Base-by-base conservation (phyloP, 805 yeast species). In the Schizosaccharomyces japonicus region DNA sequence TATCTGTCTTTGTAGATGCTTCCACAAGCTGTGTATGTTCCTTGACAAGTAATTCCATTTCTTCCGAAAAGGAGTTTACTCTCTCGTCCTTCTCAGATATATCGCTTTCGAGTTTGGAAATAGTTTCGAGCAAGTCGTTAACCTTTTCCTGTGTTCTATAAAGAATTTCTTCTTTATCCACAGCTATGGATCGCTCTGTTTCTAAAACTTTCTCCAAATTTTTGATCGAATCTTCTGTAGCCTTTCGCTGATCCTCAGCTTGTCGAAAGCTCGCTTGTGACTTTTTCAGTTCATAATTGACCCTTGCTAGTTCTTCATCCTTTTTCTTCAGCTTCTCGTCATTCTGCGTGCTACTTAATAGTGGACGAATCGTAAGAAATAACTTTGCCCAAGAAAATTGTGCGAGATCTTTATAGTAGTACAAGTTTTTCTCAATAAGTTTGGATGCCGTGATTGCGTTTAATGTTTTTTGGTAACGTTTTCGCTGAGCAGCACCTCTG, bases 361-460 rank as follows among this genome's bases (percentile, higher is more conserved):
- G 59, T 1, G 96, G 96, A 54, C 79, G 81, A 54, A 87, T 64
- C 48, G 72, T 71, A 19, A 74, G 65, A 50, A 76, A 75, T 42
- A 90, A 64, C 47, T 69, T 72, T 61, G 80, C 80, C 98, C 98
- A 90, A 17, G 80, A 79, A 57, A 75, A 76, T 8, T 66, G 58
- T 44, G 54, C 54, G 10, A 75, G 57, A 10, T 64, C 61, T 50
- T 69, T 67, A 50, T 76, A 73, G 0, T 67, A 60, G 30, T 63
- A 59, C 54, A 90, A 70, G 39, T 80, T 78, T 48, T 67, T 66
- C 47, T 78, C 73, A 36, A 90, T 62, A 1, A 78, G 65, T 50
- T 75, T 75, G 1, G 90, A 72, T 0, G 95, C 82, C 51, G 76
- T 78, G 7, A 77, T 63, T 49, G 73, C 72, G 47, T 66, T 64